These are phyloP conservation scores for Piloderma croceum DNA, from an alignment of 768 basidiomycete species.

Conservation along the genomic window DNA sequence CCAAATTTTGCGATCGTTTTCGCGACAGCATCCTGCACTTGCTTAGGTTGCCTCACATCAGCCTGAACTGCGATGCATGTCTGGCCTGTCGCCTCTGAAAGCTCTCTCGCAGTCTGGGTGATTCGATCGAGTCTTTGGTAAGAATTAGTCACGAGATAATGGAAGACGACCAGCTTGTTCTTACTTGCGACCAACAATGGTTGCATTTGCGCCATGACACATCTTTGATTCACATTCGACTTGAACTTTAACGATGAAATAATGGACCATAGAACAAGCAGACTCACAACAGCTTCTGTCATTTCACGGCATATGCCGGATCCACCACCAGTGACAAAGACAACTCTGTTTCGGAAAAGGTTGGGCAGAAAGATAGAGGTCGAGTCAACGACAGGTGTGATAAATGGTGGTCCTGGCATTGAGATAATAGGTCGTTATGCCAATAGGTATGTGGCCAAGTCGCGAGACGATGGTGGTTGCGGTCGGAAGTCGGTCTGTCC, in stretches of 20 bases:
- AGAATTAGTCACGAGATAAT: conserved; percentile 2
- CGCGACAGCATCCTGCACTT: conserved; percentile 69
- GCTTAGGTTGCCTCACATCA: conserved; percentile 76
- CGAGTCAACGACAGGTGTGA: conserved; percentile 47
- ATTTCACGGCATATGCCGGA: conserved; percentile 91
- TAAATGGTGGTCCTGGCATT: too few relatives aligned
- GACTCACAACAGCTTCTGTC: conserved; percentile 73
- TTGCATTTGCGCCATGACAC: conserved; percentile 75
- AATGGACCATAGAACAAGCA: background rate
- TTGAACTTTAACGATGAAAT: background rate
- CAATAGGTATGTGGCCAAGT: too few relatives aligned
- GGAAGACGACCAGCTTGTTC: conserved; percentile 18
- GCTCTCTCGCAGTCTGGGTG: conserved; percentile 59
- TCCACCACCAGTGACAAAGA: conserved; percentile 88
- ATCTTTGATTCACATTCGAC: conserved; percentile 40
- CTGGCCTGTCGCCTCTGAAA: conserved; percentile 63
- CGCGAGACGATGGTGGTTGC: too few relatives aligned
- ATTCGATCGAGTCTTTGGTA: conserved; percentile 69
- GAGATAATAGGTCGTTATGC: too few relatives aligned
- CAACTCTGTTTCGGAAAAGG: conserved; percentile 86
- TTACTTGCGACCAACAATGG: conserved; percentile 85
- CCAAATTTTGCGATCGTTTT: conserved; percentile 75
- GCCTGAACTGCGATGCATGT: conserved; percentile 68
- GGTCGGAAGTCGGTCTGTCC: too few relatives aligned
- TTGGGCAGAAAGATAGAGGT: conserved; percentile 66